Evolutionary conservation across 2,329 filamentous ascomycete genomes (phyloP).

Genomic region (Ceratocystis diversiconidia): DNA sequence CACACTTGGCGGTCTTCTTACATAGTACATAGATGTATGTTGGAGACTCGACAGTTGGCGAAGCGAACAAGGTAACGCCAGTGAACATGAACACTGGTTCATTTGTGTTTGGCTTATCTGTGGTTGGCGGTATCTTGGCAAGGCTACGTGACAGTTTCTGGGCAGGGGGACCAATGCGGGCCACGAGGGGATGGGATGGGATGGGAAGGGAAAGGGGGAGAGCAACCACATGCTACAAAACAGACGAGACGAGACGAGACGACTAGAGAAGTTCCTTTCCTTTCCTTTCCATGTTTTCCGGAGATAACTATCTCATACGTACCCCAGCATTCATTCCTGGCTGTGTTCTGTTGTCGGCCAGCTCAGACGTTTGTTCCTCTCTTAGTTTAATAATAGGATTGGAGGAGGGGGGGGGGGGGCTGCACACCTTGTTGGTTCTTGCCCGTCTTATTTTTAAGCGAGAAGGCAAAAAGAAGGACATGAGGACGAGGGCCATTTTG

Average conservation of each 20-base stretch:
- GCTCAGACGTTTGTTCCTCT: too few relatives aligned
- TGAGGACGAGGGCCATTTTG: too few relatives aligned
- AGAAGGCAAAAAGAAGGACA: too few relatives aligned
- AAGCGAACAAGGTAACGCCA: too few relatives aligned
- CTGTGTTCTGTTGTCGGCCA: background rate
- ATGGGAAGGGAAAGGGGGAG: background rate
- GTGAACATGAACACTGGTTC: background rate
- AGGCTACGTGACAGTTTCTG: background rate
- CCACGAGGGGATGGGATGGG: background rate
- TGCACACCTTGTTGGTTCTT: too few relatives aligned
- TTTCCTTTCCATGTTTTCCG: background rate
- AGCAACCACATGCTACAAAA: background rate
- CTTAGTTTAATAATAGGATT: too few relatives aligned
- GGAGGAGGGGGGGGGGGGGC: too few relatives aligned
- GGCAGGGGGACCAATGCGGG: background rate
- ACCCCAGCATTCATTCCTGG: background rate
- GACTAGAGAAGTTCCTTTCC: background rate
- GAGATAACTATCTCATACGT: background rate
- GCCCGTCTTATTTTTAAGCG: too few relatives aligned
- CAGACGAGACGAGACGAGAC: background rate
- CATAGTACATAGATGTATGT: too few relatives aligned
- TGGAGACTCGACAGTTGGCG: too few relatives aligned
- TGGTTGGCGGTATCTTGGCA: slow-evolving; percentile 1
- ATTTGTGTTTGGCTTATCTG: background rate
- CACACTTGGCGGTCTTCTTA: too few relatives aligned